A percentile compares a stretch with the other conserved stretches of the same genome.
Conservation (phyloP, 176 grass and related monocot species). For the Oryza rufipogon region DNA sequence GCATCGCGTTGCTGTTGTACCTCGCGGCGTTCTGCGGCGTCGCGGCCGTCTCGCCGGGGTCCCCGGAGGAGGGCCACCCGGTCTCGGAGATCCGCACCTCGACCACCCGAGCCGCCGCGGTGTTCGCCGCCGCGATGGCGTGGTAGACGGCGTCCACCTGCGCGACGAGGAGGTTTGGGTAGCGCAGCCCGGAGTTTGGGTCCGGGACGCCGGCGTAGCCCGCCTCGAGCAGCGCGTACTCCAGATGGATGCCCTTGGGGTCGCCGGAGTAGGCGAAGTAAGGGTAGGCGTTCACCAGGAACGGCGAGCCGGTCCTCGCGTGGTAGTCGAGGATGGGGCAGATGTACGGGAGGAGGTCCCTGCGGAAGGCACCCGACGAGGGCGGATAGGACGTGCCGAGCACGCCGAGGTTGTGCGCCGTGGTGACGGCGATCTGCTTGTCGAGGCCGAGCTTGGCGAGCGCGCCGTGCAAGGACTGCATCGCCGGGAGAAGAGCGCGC, state of each 20-base stretch:
- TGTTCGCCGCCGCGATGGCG: slow-evolving; percentile 59
- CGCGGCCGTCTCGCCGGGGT: slow-evolving; percentile 57
- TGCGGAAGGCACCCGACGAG: slow-evolving; percentile 44
- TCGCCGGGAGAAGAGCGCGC: slow-evolving; percentile 53
- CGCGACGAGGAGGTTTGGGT: slow-evolving; percentile 71
- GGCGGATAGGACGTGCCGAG: slow-evolving; percentile 71
- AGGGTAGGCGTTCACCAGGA: slow-evolving; percentile 76
- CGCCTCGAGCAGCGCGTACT: slow-evolving; percentile 66
- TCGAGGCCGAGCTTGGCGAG: slow-evolving; percentile 50
- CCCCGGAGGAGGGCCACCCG: slow-evolving; percentile 69
- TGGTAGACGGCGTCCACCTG: slow-evolving; percentile 81
- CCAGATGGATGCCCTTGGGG: slow-evolving; percentile 51
- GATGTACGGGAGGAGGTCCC: slow-evolving; percentile 54
- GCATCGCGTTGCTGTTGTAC: slow-evolving; percentile 87
- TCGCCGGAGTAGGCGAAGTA: slow-evolving; percentile 76
- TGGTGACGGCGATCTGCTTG: slow-evolving; percentile 60
- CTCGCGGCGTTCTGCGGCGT: slow-evolving; percentile 61
- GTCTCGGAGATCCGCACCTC: slow-evolving; percentile 79
- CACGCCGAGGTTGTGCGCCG: slow-evolving; percentile 59
- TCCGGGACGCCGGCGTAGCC: slow-evolving; percentile 49
- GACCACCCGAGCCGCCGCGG: slow-evolving; percentile 45
- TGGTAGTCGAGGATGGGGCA: slow-evolving; percentile 71
- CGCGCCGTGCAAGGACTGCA: slow-evolving; percentile 45
- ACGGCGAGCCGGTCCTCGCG: slow-evolving; percentile 56
- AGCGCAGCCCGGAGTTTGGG: slow-evolving; percentile 50